Evolutionary conservation across 495 filamentous ascomycete species (phyloP), one percentile per base, ranked within the genome.

Genomic region (Talaromyces trachyspermus): DNA sequence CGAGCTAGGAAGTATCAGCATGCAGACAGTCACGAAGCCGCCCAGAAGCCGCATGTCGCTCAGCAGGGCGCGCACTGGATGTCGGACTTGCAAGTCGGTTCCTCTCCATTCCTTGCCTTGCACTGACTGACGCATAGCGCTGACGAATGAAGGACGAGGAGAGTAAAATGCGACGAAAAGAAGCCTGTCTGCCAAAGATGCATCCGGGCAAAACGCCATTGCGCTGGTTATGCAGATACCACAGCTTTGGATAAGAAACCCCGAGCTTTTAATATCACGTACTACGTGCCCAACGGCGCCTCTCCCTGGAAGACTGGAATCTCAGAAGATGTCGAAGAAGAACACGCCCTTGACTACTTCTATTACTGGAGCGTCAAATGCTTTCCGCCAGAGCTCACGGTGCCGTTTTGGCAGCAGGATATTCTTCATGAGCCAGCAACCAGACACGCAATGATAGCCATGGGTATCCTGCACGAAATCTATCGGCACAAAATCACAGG

Each of bases 391-490:
- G 42, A 44, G 25, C 26, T 44, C n/a, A 44, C 27, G 17, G 22
- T 14, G 12, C 42, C 24, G 17, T 44, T 20, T 30, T 26, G 18
- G 14, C 27, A 26, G 17, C 26, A 29, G 12, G 42, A 32, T 20
- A 44, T 29, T 30, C 25, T 44, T 32, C 65, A 70, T 5, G 75
- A 82, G 54, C 67, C 81, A 12, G 67, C 78, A 5, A 79, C 84
- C 43, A 72, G 75, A 26, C 78, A 84, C 54, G 79, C 79, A 3
- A 74, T 82, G 2, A 67, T 83, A 9, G 81, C 80, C 17, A 63
- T 85, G 18, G 79, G 78, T 30, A 71, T 77, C 0, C 59, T 84
- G 25, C 80, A 83, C 49, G 81, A 83, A 53, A 44, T 44, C 17
- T 44, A 44, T 30, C 14, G 26, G 18, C 14, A 44, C 18, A 18